phyloP scores from a whole-genome alignment of 768 basidiomycete genomes.

The Leccinum arenicola region DNA sequence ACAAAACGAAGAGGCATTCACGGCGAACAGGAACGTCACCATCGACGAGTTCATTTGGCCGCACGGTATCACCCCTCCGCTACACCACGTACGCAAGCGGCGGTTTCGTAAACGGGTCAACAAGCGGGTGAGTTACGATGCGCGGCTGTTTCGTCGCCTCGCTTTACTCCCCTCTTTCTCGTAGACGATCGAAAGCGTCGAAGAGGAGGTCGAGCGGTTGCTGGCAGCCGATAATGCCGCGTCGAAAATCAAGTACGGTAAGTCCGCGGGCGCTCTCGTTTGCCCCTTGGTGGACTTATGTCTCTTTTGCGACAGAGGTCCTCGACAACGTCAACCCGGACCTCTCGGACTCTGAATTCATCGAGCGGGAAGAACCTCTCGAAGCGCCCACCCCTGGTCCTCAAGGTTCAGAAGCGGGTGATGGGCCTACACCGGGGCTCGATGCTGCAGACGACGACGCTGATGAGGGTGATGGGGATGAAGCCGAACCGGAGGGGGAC shows the following conservation, averaged over 20 bases:
- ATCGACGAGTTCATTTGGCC: conserved; percentile 98
- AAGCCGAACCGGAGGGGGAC: conserved; percentile 67
- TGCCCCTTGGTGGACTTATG: background rate
- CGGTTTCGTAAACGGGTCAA: conserved; percentile 91
- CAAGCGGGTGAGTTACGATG: conserved; percentile 52
- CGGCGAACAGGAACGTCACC: conserved; percentile 68
- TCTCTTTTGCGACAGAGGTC: conserved; percentile 51
- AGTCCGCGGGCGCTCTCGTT: conserved; percentile 10
- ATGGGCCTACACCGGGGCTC: conserved; percentile 52
- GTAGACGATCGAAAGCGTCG: conserved; percentile 92
- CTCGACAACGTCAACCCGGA: conserved; percentile 91
- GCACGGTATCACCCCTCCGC: conserved; percentile 91
- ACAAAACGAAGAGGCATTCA: conserved; percentile 63
- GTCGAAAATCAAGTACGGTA: conserved; percentile 74
- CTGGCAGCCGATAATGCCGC: conserved; percentile 79
- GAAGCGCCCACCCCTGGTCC: conserved; percentile 73
- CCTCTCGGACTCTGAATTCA: conserved; percentile 84
- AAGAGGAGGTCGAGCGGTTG: conserved; percentile 87
- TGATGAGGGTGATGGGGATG: conserved; percentile 58
- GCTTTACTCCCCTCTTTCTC: conserved; percentile 1
- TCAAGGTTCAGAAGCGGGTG: conserved; percentile 61
- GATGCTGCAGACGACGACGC: conserved; percentile 57
- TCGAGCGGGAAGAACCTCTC: conserved; percentile 60
- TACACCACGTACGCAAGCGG: conserved; percentile 86
- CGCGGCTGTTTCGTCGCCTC: background rate